A percentile compares a stretch with the other conserved stretches of the same genome.
These are phyloP conservation scores for Aspergillus affinis DNA, from an alignment of 495 filamentous ascomycete genomes.

Conservation along the genomic window DNA sequence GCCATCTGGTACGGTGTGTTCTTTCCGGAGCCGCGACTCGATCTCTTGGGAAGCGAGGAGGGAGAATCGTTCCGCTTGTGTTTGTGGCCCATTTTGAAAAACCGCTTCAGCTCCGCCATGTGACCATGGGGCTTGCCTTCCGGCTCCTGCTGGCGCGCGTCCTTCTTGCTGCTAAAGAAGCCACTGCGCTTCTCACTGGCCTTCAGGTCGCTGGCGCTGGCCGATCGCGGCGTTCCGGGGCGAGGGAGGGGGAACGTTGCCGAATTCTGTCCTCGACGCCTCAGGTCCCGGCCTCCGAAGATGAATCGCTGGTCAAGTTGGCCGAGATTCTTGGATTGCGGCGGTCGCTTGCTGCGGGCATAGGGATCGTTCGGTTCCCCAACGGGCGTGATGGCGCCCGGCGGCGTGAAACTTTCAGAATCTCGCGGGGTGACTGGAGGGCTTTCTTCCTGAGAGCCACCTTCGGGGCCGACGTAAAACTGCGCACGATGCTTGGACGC, in stretches of 20 bases:
- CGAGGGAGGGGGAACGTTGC: slow-evolving; percentile 31
- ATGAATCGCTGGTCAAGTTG: slow-evolving; percentile 82
- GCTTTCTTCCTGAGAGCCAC: slow-evolving; percentile 48
- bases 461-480: slow-evolving; percentile 73
- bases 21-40: slow-evolving; percentile 49
- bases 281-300: slow-evolving; percentile 64
- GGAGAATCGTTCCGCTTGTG: slow-evolving; percentile 66
- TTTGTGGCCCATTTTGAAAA: slow-evolving; percentile 75
- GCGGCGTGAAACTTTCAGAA: slow-evolving; percentile 49
- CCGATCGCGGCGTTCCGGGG: slow-evolving; percentile 41
- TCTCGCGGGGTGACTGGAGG: slow-evolving; percentile 55
- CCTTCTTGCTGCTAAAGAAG: slow-evolving; percentile 48
- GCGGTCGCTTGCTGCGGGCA: slow-evolving; percentile 74
- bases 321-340: slow-evolving; percentile 65
- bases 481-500: slow-evolving; percentile 61
- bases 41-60: slow-evolving; percentile 40
- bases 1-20: slow-evolving; percentile 59
- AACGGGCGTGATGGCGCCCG: slow-evolving; percentile 70
- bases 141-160: slow-evolving; percentile 43
- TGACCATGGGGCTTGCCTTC: slow-evolving; percentile 62
- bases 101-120: slow-evolving; percentile 92
- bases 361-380: slow-evolving; percentile 89
- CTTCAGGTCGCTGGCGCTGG: slow-evolving; percentile 49
- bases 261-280: slow-evolving; percentile 35
- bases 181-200: slow-evolving; percentile 45